These are phyloP conservation scores for Boletus reticuloceps DNA, from an alignment of 768 basidiomycete species.

Conservation along the genomic window DNA sequence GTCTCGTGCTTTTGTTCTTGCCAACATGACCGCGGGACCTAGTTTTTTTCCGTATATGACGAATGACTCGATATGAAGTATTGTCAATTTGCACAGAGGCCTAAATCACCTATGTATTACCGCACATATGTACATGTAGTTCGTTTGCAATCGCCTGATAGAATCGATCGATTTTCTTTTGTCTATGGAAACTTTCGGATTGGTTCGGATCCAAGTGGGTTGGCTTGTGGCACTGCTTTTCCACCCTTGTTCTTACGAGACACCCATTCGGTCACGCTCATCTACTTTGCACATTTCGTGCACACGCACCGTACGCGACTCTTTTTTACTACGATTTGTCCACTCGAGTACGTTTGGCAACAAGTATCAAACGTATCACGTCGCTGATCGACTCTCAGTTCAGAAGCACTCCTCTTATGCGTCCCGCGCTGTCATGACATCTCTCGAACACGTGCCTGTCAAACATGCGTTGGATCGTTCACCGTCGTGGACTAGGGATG, in stretches of 20 bases:
- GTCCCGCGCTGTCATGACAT: slow-evolving; percentile 22
- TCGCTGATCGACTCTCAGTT: background rate
- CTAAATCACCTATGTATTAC: slow-evolving; percentile 26
- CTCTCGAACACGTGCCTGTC: slow-evolving; percentile 23
- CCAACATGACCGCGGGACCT: slow-evolving; percentile 1
- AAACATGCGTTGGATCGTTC: slow-evolving; percentile 8
- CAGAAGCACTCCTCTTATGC: slow-evolving; percentile 14
- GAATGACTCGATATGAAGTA: slow-evolving; percentile 21
- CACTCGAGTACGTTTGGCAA: background rate
- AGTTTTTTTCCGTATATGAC: slow-evolving; percentile 12
- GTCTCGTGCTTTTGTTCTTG: slow-evolving; percentile 11
- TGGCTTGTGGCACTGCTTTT: background rate
- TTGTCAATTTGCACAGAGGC: slow-evolving; percentile 18
- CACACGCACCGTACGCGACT: too few relatives aligned
- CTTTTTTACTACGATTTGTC: background rate
- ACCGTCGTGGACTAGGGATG: slow-evolving; percentile 1
- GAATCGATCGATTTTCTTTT: slow-evolving; percentile 4
- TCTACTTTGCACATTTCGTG: too few relatives aligned
- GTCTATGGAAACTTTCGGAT: background rate
- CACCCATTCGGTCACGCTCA: background rate
- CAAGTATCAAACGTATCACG: background rate
- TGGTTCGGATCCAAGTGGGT: too few relatives aligned
- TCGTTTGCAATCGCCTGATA: slow-evolving; percentile 13
- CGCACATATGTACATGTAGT: slow-evolving; percentile 29
- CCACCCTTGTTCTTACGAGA: background rate